A percentile compares a stretch with the other conserved stretches of the same genome.
Conservation (phyloP, 2,329 filamentous ascomycete genomes). For the Cladosporium sphaerospermum region DNA sequence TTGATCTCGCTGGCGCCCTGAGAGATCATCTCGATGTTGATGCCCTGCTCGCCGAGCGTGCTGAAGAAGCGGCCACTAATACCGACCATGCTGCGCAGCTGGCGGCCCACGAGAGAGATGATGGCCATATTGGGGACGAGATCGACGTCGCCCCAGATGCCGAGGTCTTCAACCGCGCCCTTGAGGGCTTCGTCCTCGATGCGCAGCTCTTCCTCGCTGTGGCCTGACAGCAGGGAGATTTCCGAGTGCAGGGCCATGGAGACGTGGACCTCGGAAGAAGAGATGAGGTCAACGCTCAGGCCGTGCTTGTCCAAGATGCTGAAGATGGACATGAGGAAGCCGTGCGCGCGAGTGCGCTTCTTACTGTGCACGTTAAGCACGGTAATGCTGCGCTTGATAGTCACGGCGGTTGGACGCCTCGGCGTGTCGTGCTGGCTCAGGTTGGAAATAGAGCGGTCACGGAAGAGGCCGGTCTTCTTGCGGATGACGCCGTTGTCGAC, state of each 20-base stretch:
- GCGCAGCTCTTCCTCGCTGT: slow-evolving; percentile 41
- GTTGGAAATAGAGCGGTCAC: slow-evolving; percentile 39
- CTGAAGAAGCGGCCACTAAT: slow-evolving; percentile 93
- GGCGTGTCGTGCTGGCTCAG: slow-evolving; percentile 39
- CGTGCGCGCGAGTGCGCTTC: slow-evolving; percentile 90
- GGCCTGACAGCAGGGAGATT: slow-evolving; percentile 46
- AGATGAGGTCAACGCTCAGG: slow-evolving; percentile 92
- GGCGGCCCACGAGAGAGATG: slow-evolving; percentile 83
- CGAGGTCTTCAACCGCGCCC: slow-evolving; percentile 60
- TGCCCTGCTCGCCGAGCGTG: slow-evolving; percentile 82
- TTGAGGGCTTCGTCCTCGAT: slow-evolving; percentile 43
- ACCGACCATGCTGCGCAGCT: slow-evolving; percentile 95
- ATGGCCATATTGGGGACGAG: slow-evolving; percentile 91
- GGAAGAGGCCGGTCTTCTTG: slow-evolving; percentile 48
- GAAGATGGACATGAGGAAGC: slow-evolving; percentile 92
- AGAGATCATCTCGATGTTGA: slow-evolving; percentile 99
- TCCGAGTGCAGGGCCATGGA: slow-evolving; percentile 93
- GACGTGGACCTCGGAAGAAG: slow-evolving; percentile 92
- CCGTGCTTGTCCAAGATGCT: slow-evolving; percentile 79
- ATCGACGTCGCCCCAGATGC: slow-evolving; percentile 81
- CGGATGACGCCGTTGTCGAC: slow-evolving; percentile 48
- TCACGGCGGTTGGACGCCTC: slow-evolving; percentile 61
- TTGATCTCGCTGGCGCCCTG: slow-evolving; percentile 99
- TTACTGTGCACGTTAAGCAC: slow-evolving; percentile 98
- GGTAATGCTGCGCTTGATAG: slow-evolving; percentile 93